These are phyloP conservation scores for Streptanthus diversifolius DNA, from an alignment of 345 rosid species.

Conservation along the genomic window DNA sequence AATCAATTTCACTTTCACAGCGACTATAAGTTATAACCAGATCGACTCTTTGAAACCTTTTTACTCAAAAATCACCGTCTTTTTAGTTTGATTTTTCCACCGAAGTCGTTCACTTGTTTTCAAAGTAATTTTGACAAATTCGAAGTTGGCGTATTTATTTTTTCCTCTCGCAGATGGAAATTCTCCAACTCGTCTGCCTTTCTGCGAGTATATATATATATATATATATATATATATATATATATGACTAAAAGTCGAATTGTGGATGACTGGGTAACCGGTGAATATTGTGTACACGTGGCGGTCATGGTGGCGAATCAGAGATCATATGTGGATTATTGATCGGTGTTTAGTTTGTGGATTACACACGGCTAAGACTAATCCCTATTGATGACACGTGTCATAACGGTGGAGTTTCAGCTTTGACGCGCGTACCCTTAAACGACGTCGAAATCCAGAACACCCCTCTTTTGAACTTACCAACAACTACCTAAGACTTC, in stretches of 20 bases:
- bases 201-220: neutral
- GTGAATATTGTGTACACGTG: constrained; percentile 45
- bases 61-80: constrained; percentile 9
- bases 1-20: neutral
- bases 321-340: constrained; percentile 12
- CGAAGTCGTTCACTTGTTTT: constrained; percentile 1
- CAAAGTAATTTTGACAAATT: constrained; percentile 27
- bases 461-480: constrained; percentile 15
- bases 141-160: constrained; percentile 11
- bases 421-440: constrained; percentile 32
- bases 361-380: constrained; percentile 37
- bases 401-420: neutral
- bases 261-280: constrained; percentile 35
- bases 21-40: neutral
- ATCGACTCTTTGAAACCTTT: neutral
- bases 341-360: constrained; percentile 16
- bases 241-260: neutral
- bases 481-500: constrained; percentile 8
- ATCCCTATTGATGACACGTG: constrained; percentile 39
- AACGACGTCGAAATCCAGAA: constrained; percentile 12
- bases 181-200: neutral
- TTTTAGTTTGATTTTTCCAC: neutral
- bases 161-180: constrained; percentile 24
- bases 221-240: no score
- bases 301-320: constrained; percentile 19